Percentiles rank a stretch among this genome's conserved stretches.
These are phyloP conservation scores for Candida tammaniensis DNA, from an alignment of 805 yeast genomes.

Conservation along the genomic window DNA sequence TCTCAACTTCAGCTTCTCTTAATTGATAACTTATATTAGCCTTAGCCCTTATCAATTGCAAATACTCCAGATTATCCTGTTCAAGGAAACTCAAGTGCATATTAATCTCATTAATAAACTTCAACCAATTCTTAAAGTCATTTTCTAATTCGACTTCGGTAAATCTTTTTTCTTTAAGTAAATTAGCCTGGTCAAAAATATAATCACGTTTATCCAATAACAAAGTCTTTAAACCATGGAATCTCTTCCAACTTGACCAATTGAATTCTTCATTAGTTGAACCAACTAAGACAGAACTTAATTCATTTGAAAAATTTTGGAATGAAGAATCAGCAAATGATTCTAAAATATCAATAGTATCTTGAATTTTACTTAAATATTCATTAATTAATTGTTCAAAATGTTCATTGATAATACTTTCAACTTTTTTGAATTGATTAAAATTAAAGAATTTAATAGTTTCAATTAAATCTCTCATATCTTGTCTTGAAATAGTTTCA, in stretches of 20 bases:
- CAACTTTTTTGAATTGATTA: conserved; percentile 19
- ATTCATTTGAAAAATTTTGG: conserved; percentile 59
- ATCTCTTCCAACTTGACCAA: conserved; percentile 61
- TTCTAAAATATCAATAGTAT: conserved; percentile 63
- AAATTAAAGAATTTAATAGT: conserved; percentile 23
- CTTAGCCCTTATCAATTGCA: conserved; percentile 40
- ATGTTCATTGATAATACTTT: conserved; percentile 21
- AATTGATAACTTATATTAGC: conserved; percentile 43
- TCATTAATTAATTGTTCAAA: conserved; percentile 25
- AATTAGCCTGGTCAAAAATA: conserved; percentile 31
- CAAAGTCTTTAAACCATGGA: conserved; percentile 52
- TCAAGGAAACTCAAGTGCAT: conserved; percentile 48
- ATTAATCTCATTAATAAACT: conserved; percentile 37
- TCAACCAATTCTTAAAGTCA: conserved; percentile 38
- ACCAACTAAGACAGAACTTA: conserved; percentile 32
- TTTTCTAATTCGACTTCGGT: conserved; percentile 20
- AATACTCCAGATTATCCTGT: conserved; percentile 61
- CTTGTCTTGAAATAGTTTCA: conserved; percentile 30
- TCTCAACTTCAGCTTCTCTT: conserved; percentile 24
- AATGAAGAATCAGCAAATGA: conserved; percentile 70
- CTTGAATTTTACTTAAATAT: conserved; percentile 33
- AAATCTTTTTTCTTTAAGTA: conserved; percentile 15
- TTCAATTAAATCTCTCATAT: conserved; percentile 32
- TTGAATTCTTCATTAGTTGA: conserved; percentile 17
- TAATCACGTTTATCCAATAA: conserved; percentile 55